These are phyloP conservation scores for Pyrenula massariospora DNA, from an alignment of 495 filamentous ascomycete species.

Conservation along the genomic window DNA sequence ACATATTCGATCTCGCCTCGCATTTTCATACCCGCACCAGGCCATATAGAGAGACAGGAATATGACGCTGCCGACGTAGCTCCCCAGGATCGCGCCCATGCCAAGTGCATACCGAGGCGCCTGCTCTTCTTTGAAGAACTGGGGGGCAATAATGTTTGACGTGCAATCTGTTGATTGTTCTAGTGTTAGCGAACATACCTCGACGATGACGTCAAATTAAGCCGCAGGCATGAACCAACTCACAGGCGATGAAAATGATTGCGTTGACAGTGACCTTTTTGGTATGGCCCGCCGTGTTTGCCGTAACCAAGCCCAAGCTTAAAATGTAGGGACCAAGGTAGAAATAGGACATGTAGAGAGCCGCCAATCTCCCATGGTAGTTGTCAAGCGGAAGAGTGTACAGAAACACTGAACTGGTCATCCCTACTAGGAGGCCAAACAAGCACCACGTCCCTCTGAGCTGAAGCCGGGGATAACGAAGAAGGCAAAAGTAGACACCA, in stretches of 20 bases:
- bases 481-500: slow-evolving; percentile 11
- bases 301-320: slow-evolving; percentile 4
- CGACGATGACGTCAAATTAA: too few species aligned
- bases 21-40: slow-evolving; percentile 9
- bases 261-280: slow-evolving; percentile 20
- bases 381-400: slow-evolving; percentile 11
- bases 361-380: slow-evolving; percentile 10
- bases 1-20: slow-evolving; percentile 10
- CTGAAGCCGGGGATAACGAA: slow-evolving; percentile 5
- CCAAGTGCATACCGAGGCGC: slow-evolving; percentile 13
- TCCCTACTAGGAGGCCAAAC: slow-evolving; percentile 12
- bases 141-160: slow-evolving; percentile 18
- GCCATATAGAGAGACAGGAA: slow-evolving; percentile 10
- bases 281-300: slow-evolving; percentile 26
- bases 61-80: slow-evolving; percentile 9
- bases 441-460: slow-evolving; percentile 13
- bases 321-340: slow-evolving; percentile 11
- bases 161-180: neutral
- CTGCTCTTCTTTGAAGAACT: slow-evolving; percentile 16
- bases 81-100: slow-evolving; percentile 7
- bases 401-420: slow-evolving; percentile 10
- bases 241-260: slow-evolving; percentile 19
- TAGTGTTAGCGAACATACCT: too few species aligned
- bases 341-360: slow-evolving; percentile 13
- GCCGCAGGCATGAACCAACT: too few species aligned